Conservation (phyloP, 2,329 filamentous ascomycete genomes). For the Colletotrichum eremochloae region DNA sequence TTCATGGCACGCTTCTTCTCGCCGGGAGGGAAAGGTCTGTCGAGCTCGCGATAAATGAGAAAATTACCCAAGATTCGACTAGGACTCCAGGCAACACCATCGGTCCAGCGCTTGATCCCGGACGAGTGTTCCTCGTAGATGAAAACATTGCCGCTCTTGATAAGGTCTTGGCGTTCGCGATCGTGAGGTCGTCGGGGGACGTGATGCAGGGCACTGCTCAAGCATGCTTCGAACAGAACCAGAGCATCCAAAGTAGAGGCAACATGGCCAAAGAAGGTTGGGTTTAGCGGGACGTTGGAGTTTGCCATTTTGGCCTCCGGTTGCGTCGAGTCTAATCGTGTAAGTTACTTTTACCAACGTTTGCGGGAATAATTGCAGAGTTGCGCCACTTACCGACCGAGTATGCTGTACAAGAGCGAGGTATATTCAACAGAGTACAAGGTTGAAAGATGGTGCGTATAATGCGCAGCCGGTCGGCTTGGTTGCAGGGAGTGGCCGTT, state of each 20-base stretch:
- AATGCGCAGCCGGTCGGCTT: background rate
- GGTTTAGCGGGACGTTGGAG: slow-evolving; percentile 63
- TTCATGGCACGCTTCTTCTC: slow-evolving; percentile 89
- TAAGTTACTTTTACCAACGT: slow-evolving; percentile 34
- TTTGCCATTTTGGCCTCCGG: slow-evolving; percentile 40
- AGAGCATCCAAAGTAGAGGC: slow-evolving; percentile 81
- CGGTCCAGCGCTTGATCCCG: slow-evolving; percentile 94
- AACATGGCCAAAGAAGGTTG: slow-evolving; percentile 77
- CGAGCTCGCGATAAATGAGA: slow-evolving; percentile 85
- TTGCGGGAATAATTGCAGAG: slow-evolving; percentile 10
- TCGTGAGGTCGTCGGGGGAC: slow-evolving; percentile 89
- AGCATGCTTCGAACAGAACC: slow-evolving; percentile 83
- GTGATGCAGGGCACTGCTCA: slow-evolving; percentile 78
- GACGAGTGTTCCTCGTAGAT: slow-evolving; percentile 93
- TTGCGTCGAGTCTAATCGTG: slow-evolving; percentile 36
- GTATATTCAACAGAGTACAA: background rate
- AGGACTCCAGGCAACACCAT: slow-evolving; percentile 91
- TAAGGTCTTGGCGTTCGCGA: slow-evolving; percentile 80
- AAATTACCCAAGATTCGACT: slow-evolving; percentile 89
- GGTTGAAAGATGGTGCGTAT: too few relatives aligned
- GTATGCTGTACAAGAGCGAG: background rate
- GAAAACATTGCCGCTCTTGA: slow-evolving; percentile 87
- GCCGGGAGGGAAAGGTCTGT: slow-evolving; percentile 81
- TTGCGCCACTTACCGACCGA: slow-evolving; percentile 36
- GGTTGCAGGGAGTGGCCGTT: background rate